phyloP scores from a whole-genome alignment of 306 rosid species.

The Trifolium dubium region DNA sequence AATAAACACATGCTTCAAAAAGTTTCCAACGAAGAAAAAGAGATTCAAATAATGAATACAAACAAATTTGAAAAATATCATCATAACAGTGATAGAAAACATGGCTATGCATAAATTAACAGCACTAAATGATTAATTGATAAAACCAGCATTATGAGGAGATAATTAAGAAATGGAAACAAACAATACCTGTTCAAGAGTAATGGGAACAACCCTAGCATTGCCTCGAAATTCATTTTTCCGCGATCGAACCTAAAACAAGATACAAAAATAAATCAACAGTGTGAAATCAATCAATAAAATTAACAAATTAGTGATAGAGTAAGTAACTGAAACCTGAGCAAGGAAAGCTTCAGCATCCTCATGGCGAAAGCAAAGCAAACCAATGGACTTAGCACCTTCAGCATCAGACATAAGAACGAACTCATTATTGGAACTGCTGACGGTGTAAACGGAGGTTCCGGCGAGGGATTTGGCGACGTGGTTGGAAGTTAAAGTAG shows the following conservation, averaged over 20 bases:
- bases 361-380: slow-evolving; percentile 94
- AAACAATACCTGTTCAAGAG: slow-evolving; percentile 95
- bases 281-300: background rate
- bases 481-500: slow-evolving; percentile 61
- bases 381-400: slow-evolving; percentile 78
- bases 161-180: slow-evolving; percentile 20
- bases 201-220: slow-evolving; percentile 85
- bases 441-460: slow-evolving; percentile 85
- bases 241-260: slow-evolving; percentile 72
- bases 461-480: slow-evolving; percentile 83
- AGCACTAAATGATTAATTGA: too few species aligned
- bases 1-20: background rate
- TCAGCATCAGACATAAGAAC: slow-evolving; percentile 86
- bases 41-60: too few species aligned
- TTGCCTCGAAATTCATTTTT: slow-evolving; percentile 66
- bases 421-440: slow-evolving; percentile 92
- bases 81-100: too few species aligned
- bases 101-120: too few species aligned
- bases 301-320: background rate
- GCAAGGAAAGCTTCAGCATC: slow-evolving; percentile 93
- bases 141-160: slow-evolving; percentile 13
- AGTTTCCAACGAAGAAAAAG: too few species aligned
- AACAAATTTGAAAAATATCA: too few species aligned
- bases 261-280: background rate
- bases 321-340: slow-evolving; percentile 54